Conservation (phyloP, 352 stramenopile genomes). For the Pythium coloratum region DNA sequence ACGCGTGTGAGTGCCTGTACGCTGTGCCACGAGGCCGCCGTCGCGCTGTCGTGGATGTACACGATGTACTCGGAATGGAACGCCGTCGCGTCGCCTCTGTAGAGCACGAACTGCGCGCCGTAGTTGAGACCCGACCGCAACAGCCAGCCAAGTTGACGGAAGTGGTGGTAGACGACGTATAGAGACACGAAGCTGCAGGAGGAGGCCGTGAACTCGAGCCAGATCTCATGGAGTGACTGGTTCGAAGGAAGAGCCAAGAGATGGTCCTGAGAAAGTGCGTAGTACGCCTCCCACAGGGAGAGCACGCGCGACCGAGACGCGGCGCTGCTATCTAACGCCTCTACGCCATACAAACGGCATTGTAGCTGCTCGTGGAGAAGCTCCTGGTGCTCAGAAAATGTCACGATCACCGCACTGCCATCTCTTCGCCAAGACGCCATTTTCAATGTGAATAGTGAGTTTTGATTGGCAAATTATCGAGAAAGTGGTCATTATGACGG, state of each 20-base stretch:
- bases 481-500: slow-evolving; percentile 5
- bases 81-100: slow-evolving; percentile 44
- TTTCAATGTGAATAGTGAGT: neutral
- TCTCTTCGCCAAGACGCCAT: slow-evolving; percentile 34
- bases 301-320: slow-evolving; percentile 30
- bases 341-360: slow-evolving; percentile 1
- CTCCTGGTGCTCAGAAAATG: slow-evolving; percentile 5
- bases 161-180: slow-evolving; percentile 60
- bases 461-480: slow-evolving; percentile 8
- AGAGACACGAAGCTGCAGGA: slow-evolving; percentile 38
- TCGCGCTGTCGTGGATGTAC: slow-evolving; percentile 38
- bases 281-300: slow-evolving; percentile 53
- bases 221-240: slow-evolving; percentile 26
- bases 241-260: slow-evolving; percentile 24
- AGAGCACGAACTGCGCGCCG: slow-evolving; percentile 67
- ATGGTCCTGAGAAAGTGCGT: slow-evolving; percentile 32
- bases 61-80: slow-evolving; percentile 82
- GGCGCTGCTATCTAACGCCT: neutral
- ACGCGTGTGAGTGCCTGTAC: slow-evolving; percentile 74
- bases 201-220: slow-evolving; percentile 35
- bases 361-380: slow-evolving; percentile 11
- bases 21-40: slow-evolving; percentile 38
- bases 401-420: slow-evolving; percentile 20
- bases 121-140: slow-evolving; percentile 70
- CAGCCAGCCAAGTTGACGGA: slow-evolving; percentile 50